phyloP scores from a whole-genome alignment of 2,329 filamentous ascomycete genomes.

The Penicillium sp. region DNA sequence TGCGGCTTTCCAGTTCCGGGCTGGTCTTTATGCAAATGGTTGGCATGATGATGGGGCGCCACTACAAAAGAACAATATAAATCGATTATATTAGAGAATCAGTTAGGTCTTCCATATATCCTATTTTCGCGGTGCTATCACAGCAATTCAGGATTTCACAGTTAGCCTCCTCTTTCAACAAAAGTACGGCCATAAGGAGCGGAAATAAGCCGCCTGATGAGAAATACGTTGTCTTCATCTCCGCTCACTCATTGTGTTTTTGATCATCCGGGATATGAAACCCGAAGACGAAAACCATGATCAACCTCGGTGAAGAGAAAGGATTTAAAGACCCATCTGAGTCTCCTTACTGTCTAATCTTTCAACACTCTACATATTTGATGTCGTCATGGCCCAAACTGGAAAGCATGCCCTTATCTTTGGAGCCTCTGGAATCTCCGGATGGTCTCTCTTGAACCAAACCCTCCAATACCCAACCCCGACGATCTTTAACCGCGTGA shows the following conservation, averaged over 20 bases:
- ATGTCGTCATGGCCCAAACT: not conserved
- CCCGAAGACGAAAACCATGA: not conserved
- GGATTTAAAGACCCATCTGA: not conserved
- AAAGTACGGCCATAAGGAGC: too few relatives aligned
- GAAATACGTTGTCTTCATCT: too few relatives aligned
- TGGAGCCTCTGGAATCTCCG: not conserved
- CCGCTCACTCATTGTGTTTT: not conserved
- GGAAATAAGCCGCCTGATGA: too few relatives aligned
- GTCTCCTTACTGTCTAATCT: not conserved
- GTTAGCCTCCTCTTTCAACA: too few relatives aligned
- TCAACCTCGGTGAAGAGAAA: not conserved
- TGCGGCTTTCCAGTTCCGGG: slow-evolving; percentile 46
- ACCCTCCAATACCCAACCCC: not conserved
- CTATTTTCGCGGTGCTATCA: too few relatives aligned
- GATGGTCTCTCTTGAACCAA: not conserved
- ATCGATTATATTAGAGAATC: too few relatives aligned
- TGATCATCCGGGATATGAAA: not conserved
- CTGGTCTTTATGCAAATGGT: slow-evolving; percentile 53
- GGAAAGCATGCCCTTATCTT: not conserved
- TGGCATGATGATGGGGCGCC: slow-evolving; percentile 55
- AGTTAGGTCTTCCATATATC: too few relatives aligned
- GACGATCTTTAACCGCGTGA: not conserved
- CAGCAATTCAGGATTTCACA: too few relatives aligned
- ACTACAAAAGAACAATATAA: too few relatives aligned
- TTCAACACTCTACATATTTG: not conserved